A percentile compares a stretch with the other conserved stretches of the same genome.
Conservation (phyloP, 371 early-diverging fungal genomes). For the Mucor indicus region DNA sequence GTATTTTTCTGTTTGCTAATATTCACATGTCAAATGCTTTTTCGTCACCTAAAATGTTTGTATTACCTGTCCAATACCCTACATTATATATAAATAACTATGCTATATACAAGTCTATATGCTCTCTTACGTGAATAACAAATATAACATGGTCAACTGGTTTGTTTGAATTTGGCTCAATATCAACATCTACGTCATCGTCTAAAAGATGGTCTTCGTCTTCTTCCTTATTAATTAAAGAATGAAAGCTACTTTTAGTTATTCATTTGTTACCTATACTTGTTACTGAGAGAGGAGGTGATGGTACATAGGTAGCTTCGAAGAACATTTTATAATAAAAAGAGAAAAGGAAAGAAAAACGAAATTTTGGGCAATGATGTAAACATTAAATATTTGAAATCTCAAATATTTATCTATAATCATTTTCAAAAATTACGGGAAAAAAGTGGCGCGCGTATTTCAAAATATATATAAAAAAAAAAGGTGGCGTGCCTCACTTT, state of each 20-base stretch:
- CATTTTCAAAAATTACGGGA: no score
- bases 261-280: conserved; percentile 11
- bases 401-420: no score
- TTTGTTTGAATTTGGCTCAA: conserved; percentile 20
- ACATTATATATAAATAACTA: not conserved
- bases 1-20: conserved; percentile 54
- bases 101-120: not conserved
- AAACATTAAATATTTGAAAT: no score
- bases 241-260: not conserved
- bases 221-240: no score
- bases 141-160: conserved; percentile 51
- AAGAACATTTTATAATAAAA: conserved; percentile 34
- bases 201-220: not conserved
- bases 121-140: conserved; percentile 54
- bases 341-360: conserved; percentile 8
- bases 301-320: conserved; percentile 43
- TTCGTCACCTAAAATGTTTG: not conserved
- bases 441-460: no score
- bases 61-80: conserved; percentile 65
- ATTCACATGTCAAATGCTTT: conserved; percentile 6
- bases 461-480: no score
- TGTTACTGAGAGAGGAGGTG: conserved; percentile 35
- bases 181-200: conserved; percentile 11
- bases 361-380: no score
- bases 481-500: no score